Evolutionary conservation across 768 basidiomycete species (phyloP), one percentile per base, ranked within the genome.

Genomic region (Tephrocybe sp.): DNA sequence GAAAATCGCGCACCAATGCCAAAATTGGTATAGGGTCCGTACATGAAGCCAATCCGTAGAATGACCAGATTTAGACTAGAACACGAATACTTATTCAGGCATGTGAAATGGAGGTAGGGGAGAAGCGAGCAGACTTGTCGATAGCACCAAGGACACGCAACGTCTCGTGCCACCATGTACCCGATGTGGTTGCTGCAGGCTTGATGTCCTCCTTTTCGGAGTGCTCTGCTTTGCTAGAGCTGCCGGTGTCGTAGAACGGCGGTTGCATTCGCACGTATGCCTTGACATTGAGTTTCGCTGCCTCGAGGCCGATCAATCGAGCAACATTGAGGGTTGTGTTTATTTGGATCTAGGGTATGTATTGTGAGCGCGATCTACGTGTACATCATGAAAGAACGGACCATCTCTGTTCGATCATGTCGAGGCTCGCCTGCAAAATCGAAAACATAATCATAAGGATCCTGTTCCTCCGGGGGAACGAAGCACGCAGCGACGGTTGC

Each of bases 121-220:
- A 47, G 15, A 44, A 50, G 38, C 11, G 12, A 18, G 69, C 77
- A 47, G 59, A 91, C 90, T 82, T 79, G 53, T 82, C 73, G 48
- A 92, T 89, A 5, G 83, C 81, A 18, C 84, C 88, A 52, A 93
- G 64, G 63, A 80, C 80, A 27, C 91, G 79, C 21, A 89, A 70
- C 1, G 87, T 82, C 70, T 93, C 92, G 57, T 94, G 92, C 89
- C 90, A 93, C 92, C 92, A 94, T 15, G 73, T 81, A 15, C 92
- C 91, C 51, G 84, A 67, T 5, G n/a, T n/a, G n/a, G 82, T 77
- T 37, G 83, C 85, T 16, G 72, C 67, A 9, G 92, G 90, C 60
- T 87, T 87, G 40, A 84, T 68, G 49, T 86, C 83, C 38, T 88
- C 85, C 62, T 83, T 86, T 71, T 92, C 92, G 45, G 81, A 73